Evolutionary conservation across 441 rosid species (phyloP).

Genomic region (Adansonia madagascariensis): DNA sequence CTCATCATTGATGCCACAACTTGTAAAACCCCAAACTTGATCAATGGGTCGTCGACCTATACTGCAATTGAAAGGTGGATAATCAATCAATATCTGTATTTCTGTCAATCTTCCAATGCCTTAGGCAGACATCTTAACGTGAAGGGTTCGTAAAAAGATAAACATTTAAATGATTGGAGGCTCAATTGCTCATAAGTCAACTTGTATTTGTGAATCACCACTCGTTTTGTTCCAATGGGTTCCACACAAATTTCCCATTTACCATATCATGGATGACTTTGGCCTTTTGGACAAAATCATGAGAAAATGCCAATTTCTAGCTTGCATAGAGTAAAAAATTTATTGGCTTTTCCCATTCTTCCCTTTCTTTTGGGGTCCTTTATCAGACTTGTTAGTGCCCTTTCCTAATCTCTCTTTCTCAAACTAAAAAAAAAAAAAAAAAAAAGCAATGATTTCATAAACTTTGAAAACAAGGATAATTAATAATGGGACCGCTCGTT

Average conservation of each 20-base stretch:
- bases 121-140: slow-evolving; percentile 34
- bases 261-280: neutral
- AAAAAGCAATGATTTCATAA: too few species aligned
- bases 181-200: slow-evolving; percentile 35
- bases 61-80: neutral
- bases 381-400: too few species aligned
- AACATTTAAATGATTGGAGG: slow-evolving; percentile 58
- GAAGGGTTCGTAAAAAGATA: slow-evolving; percentile 37
- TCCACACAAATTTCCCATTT: slow-evolving; percentile 10
- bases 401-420: too few species aligned
- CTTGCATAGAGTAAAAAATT: too few species aligned
- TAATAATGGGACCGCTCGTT: too few species aligned
- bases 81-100: neutral
- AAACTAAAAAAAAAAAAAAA: too few species aligned
- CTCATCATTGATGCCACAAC: too few species aligned
- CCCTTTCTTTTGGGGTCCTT: too few species aligned
- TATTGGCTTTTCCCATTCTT: too few species aligned
- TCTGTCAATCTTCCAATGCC: slow-evolving; percentile 1
- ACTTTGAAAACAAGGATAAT: too few species aligned
- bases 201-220: slow-evolving; percentile 24
- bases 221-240: slow-evolving; percentile 18
- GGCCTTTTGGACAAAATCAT: slow-evolving; percentile 9
- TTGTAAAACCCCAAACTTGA: slow-evolving; percentile 10
- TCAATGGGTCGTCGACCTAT: neutral
- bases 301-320: too few species aligned